These are phyloP conservation scores for Fonsecaea pedrosoi DNA, from an alignment of 2,329 filamentous ascomycete genomes.

Conservation along the genomic window DNA sequence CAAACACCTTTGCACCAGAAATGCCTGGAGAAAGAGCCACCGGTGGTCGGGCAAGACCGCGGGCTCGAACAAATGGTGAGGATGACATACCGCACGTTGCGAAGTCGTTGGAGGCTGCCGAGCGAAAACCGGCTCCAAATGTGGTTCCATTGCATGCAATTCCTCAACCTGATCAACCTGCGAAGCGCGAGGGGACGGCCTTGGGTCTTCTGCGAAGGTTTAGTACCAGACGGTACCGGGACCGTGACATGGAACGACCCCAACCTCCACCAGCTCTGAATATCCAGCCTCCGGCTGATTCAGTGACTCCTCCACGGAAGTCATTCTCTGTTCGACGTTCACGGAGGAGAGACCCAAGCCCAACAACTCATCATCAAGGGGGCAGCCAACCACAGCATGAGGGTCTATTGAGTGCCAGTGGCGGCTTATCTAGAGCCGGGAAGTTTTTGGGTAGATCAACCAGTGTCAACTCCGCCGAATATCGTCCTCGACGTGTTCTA, in stretches of 20 bases:
- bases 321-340: constrained; percentile 82
- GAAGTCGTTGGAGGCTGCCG: constrained; percentile 67
- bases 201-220: constrained; percentile 85
- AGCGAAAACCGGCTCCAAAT: constrained; percentile 49
- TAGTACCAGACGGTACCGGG: constrained; percentile 79
- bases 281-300: constrained; percentile 77
- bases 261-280: constrained; percentile 76
- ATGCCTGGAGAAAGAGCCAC: constrained; percentile 88
- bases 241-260: constrained; percentile 65
- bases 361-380: constrained; percentile 64
- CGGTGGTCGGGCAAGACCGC: constrained; percentile 79
- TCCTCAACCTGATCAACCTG: constrained; percentile 62
- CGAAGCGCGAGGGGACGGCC: constrained; percentile 86
- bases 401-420: constrained; percentile 73
- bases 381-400: constrained; percentile 73
- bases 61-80: constrained; percentile 91
- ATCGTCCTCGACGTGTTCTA: constrained; percentile 67
- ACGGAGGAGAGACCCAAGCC: constrained; percentile 60
- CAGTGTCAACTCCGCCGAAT: constrained; percentile 88
- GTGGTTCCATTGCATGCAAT: constrained; percentile 22
- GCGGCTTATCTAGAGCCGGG: constrained; percentile 61
- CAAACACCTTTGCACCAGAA: constrained; percentile 83
- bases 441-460: constrained; percentile 83
- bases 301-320: constrained; percentile 71
- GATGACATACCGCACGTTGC: constrained; percentile 81